phyloP scores from a whole-genome alignment of 2,329 filamentous ascomycete genomes.

The Epichloe amarillans region DNA sequence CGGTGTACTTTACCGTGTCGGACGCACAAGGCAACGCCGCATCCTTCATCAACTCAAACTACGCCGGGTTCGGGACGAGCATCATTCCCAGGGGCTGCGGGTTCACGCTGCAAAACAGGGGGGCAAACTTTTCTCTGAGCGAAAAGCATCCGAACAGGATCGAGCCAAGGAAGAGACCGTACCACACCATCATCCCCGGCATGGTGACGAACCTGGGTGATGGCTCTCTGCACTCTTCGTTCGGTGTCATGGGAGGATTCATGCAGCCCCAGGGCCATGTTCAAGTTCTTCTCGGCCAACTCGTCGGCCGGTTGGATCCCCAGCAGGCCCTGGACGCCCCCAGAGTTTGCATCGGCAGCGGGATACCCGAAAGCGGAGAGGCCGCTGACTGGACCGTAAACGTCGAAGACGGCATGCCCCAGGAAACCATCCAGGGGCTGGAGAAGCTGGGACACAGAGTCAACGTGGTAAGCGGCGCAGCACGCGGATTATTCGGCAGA shows the following conservation, averaged over 20 bases:
- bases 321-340: conserved; percentile 87
- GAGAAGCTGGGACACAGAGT: conserved; percentile 60
- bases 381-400: conserved; percentile 53
- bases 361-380: conserved; percentile 48
- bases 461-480: conserved; percentile 49
- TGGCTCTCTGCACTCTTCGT: conserved; percentile 66
- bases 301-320: conserved; percentile 67
- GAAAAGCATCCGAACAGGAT: conserved; percentile 65
- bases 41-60: conserved; percentile 95
- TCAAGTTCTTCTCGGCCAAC: conserved; percentile 81
- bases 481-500: conserved; percentile 62
- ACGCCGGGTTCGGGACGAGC: conserved; percentile 71
- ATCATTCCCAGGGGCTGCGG: conserved; percentile 80
- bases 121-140: conserved; percentile 69
- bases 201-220: conserved; percentile 69
- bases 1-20: conserved; percentile 82
- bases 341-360: conserved; percentile 73
- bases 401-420: conserved; percentile 69
- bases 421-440: conserved; percentile 54
- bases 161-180: conserved; percentile 74
- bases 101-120: conserved; percentile 85
- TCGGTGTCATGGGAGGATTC: conserved; percentile 95
- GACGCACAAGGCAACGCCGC: conserved; percentile 79
- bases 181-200: conserved; percentile 95
- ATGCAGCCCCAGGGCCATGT: conserved; percentile 98